Base-by-base conservation (phyloP, 164 flowering plant genomes). In the Dillenia turbinata region DNA sequence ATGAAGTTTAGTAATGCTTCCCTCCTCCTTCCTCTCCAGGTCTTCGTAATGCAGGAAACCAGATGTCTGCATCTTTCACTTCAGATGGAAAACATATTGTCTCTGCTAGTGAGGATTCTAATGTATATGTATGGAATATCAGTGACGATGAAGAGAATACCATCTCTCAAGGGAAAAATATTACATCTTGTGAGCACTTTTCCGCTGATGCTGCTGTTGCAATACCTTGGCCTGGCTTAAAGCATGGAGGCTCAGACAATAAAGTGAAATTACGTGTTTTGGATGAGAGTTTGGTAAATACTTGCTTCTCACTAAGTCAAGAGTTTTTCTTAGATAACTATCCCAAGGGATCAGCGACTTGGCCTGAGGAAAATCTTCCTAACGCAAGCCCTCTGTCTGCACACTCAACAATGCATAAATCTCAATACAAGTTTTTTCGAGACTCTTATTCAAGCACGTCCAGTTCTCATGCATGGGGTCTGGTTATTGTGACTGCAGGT, bases 281-380 rank as follows among this genome's bases (percentile, higher is more conserved):
- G 43, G 59, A 58, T 26, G 48, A 68, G 46, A 49, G 47, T 45
- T 24, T 63, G 16, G 54, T 56, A 9, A 65, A 69, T 45, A 49
- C 72, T 50, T 47, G 52, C 24, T 78, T 78, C 65, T 75, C 81
- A 43, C 56, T 74, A 59, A 56, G 73, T 61, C 76, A 79, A 22
- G 87, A 81, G n/a, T 79, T 71, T 52, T 52, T 72, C 59, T 48
- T 80, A 9, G 89, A 86, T 60, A 69, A 81, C 19, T 75, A 65
- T 52, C 80, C 83, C 14, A 84, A 76, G 71, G 87, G 84, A 44
- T 74, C 87, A 6, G 89, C 87, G 10, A 82, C 88, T 49, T 86
- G 89, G 87, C 92, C 92, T 0, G 92, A 86, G 74, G 92, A 86
- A 63, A 78, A 81, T 66, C 84, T 86, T 47, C 83, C 78, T 9